Percentiles rank a stretch among this genome's conserved stretches.
Conservation (phyloP, 106 monocot genomes). For the Iris macrosiphon region DNA sequence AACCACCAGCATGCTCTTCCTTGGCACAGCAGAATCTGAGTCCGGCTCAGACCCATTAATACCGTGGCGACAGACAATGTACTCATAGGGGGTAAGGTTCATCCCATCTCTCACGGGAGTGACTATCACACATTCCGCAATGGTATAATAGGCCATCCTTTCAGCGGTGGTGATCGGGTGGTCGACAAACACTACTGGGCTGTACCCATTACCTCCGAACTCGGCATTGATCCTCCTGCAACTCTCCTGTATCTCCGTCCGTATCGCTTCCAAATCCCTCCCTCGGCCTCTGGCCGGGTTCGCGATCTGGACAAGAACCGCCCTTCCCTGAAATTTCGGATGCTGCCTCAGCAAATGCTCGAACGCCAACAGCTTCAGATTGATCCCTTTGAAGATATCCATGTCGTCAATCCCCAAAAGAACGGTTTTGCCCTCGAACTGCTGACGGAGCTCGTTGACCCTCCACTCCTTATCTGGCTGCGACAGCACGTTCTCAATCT, state of each 20-base stretch:
- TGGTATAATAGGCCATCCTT: conserved; percentile 56
- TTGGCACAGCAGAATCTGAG: conserved; percentile 9
- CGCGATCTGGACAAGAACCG: conserved; percentile 57
- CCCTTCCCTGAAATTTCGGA: conserved; percentile 61
- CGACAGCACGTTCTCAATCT: conserved; percentile 35
- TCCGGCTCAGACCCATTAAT: conserved; percentile 11
- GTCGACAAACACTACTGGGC: conserved; percentile 62
- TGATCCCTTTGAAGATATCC: conserved; percentile 86
- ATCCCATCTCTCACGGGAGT: conserved; percentile 63
- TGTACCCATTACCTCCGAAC: conserved; percentile 42
- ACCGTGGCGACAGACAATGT: conserved; percentile 62
- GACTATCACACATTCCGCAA: conserved; percentile 73
- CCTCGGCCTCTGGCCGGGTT: conserved; percentile 67
- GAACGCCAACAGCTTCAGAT: conserved; percentile 74
- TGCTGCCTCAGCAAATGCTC: conserved; percentile 63
- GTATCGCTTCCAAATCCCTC: conserved; percentile 46
- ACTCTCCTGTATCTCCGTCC: conserved; percentile 50
- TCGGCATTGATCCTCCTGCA: conserved; percentile 62
- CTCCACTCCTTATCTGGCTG: conserved; percentile 46
- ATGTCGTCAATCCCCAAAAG: conserved; percentile 83
- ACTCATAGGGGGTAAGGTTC: conserved; percentile 86
- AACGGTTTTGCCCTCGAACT: conserved; percentile 54
- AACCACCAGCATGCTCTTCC: conserved; percentile 43
- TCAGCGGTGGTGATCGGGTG: conserved; percentile 38
- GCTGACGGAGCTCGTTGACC: conserved; percentile 34